These are phyloP conservation scores for Chlorencoelia australis DNA, from an alignment of 2,329 filamentous ascomycete species.

Conservation along the genomic window DNA sequence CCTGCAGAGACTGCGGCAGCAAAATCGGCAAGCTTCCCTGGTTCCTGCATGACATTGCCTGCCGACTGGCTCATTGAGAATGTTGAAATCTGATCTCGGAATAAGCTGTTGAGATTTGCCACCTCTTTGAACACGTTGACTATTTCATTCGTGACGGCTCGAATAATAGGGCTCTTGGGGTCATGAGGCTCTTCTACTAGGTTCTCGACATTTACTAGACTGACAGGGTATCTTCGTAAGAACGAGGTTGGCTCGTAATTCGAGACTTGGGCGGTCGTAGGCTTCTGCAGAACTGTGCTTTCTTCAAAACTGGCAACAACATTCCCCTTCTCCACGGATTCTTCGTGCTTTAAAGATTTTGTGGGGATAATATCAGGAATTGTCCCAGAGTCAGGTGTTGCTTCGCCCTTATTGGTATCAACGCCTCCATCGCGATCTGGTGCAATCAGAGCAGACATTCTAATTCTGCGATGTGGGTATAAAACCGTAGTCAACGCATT, in stretches of 20 bases:
- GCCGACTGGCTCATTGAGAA: conserved; percentile 94
- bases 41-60: conserved; percentile 90
- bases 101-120: conserved; percentile 83
- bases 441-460: conserved; percentile 72
- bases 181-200: conserved; percentile 81
- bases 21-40: conserved; percentile 91
- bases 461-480: conserved; percentile 91
- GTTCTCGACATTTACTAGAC: conserved; percentile 91
- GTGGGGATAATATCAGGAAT: conserved; percentile 50
- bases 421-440: conserved; percentile 35
- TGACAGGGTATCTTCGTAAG: conserved; percentile 83
- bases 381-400: conserved; percentile 32
- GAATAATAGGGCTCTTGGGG: conserved; percentile 78
- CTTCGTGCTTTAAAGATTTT: conserved; percentile 43
- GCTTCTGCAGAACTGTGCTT: conserved; percentile 49
- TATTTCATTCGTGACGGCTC: conserved; percentile 92
- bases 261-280: conserved; percentile 34
- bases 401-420: conserved; percentile 42
- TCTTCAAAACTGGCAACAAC: conserved; percentile 98
- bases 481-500: conserved; percentile 82
- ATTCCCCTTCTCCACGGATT: conserved; percentile 63
- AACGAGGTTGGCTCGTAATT: conserved; percentile 85
- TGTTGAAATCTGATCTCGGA: conserved; percentile 93
- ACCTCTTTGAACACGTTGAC: conserved; percentile 99
- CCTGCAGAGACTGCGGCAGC: conserved; percentile 94